Evolutionary conservation across 2,329 filamentous ascomycete species (phyloP).

Genomic region (Lachnellula suecica): DNA sequence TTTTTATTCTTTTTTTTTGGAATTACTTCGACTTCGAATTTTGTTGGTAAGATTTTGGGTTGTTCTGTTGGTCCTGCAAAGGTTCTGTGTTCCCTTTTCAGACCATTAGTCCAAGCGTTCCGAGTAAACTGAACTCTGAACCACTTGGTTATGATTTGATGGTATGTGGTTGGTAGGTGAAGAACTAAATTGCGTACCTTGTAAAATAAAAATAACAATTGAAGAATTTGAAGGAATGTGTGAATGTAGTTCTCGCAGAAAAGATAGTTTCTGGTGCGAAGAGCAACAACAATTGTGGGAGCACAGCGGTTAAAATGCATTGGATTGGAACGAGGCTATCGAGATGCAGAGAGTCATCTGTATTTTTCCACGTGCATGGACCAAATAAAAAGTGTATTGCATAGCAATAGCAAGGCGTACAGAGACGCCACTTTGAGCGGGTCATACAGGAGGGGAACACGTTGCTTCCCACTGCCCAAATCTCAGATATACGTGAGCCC

Average conservation of each 20-base stretch:
- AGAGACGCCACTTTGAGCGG: neutral
- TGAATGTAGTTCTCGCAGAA: neutral
- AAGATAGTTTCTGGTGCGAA: neutral
- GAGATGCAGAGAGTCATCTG: neutral
- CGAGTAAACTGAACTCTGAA: neutral
- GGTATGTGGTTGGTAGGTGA: neutral
- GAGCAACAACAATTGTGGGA: neutral
- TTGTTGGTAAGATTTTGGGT: neutral
- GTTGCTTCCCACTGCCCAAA: neutral
- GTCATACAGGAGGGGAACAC: neutral
- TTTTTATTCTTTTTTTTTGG: neutral
- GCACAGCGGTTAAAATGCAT: neutral
- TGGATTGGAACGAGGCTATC: neutral
- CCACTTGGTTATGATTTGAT: slow-evolving; percentile 3
- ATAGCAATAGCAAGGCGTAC: neutral
- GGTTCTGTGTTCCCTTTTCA: slow-evolving; percentile 12
- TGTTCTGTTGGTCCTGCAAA: slow-evolving; percentile 5
- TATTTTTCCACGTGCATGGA: neutral
- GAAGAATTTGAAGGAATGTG: neutral
- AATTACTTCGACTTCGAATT: slow-evolving; percentile 2
- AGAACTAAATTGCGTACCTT: neutral
- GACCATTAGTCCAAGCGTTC: slow-evolving; percentile 6
- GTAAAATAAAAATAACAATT: neutral
- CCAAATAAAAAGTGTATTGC: neutral
- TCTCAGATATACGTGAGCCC: neutral